Percentiles rank a stretch among this genome's conserved stretches.
Conservation (phyloP, 495 filamentous ascomycete species). For the Podospora pseudoanserina region DNA sequence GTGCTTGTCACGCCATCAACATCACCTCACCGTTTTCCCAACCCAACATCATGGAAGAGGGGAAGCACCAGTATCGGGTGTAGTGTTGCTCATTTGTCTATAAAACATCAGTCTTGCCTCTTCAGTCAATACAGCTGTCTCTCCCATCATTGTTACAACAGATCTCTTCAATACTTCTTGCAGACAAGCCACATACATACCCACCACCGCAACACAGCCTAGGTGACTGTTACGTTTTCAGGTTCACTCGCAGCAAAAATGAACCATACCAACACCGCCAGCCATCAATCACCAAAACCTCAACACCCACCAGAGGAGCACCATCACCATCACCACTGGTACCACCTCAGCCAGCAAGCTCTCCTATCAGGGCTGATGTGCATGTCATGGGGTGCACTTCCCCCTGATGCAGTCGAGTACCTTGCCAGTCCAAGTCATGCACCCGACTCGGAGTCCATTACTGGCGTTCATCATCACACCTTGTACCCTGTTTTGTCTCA, state of each 20-base stretch:
- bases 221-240: neutral
- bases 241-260: neutral
- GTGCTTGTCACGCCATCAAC: conserved; percentile 4
- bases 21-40: conserved; percentile 2
- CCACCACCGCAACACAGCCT: neutral
- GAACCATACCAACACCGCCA: neutral
- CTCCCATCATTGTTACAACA: neutral
- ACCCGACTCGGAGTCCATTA: neutral
- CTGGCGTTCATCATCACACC: neutral
- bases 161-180: neutral
- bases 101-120: neutral
- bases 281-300: neutral
- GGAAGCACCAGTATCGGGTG: neutral
- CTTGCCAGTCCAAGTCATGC: neutral
- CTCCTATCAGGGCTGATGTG: conserved; percentile 6
- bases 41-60: neutral
- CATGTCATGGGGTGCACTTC: conserved; percentile 8
- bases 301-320: neutral
- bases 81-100: neutral
- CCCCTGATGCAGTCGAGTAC: conserved; percentile 3
- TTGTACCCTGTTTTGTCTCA: neutral
- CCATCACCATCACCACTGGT: conserved; percentile 1
- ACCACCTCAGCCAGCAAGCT: conserved; percentile 8
- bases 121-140: neutral
- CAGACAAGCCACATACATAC: neutral